A percentile compares a stretch with the other conserved stretches of the same genome.
Conservation (phyloP, 371 early-diverging fungal genomes). For the Mortierella sp. region DNA sequence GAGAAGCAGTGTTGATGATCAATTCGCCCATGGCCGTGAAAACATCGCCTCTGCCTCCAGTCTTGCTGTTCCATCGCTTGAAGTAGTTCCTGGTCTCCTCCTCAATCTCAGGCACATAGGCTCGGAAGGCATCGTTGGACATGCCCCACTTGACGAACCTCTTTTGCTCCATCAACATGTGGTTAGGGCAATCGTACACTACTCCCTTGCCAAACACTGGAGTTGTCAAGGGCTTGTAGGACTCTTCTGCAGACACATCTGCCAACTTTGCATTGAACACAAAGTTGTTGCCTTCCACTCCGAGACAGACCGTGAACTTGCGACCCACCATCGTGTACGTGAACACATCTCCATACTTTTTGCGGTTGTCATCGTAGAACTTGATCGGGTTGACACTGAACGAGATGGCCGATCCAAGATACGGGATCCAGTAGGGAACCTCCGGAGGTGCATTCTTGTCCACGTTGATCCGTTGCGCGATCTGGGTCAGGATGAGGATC, state of each 20-base stretch:
- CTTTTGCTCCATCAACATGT: conserved; percentile 97
- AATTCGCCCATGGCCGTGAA: conserved; percentile 88
- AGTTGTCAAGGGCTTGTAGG: conserved; percentile 92
- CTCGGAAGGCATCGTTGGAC: conserved; percentile 85
- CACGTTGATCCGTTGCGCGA: conserved; percentile 58
- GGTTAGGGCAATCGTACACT: conserved; percentile 96
- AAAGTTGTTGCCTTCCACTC: conserved; percentile 95
- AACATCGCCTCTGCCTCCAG: conserved; percentile 67
- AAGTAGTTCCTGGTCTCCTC: conserved; percentile 87
- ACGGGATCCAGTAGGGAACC: conserved; percentile 89
- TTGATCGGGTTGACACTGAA: conserved; percentile 93
- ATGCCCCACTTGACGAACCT: conserved; percentile 95
- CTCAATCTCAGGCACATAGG: conserved; percentile 89
- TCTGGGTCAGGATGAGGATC: conserved; percentile 45
- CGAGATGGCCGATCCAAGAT: conserved; percentile 88
- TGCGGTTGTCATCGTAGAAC: conserved; percentile 80
- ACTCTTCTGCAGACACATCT: conserved; percentile 92
- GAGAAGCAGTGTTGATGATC: conserved; percentile 95
- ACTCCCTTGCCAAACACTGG: conserved; percentile 96
- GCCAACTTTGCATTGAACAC: conserved; percentile 94
- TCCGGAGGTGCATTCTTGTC: conserved; percentile 83
- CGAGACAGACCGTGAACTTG: conserved; percentile 89
- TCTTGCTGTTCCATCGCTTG: conserved; percentile 63
- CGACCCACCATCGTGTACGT: conserved; percentile 94
- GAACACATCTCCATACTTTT: conserved; percentile 90